phyloP scores from a whole-genome alignment of 805 yeast species.

The Soucietia sequanensis region DNA sequence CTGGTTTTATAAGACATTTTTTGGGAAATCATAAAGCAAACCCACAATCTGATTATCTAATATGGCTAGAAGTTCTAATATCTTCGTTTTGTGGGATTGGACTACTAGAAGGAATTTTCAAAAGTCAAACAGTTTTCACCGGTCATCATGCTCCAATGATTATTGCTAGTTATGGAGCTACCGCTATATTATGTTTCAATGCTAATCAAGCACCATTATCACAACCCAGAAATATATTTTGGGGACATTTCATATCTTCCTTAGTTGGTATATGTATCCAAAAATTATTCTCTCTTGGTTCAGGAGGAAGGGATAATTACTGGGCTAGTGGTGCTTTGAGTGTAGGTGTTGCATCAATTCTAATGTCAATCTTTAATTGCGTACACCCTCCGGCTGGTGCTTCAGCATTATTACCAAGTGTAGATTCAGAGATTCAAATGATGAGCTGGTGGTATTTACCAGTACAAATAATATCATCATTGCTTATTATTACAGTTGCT shows the following conservation, averaged over 20 bases:
- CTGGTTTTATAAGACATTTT: constrained; percentile 31
- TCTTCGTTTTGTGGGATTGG: constrained; percentile 48
- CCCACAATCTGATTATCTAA: constrained; percentile 34
- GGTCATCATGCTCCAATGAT: constrained; percentile 45
- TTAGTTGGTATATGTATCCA: constrained; percentile 53
- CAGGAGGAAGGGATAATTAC: constrained; percentile 43
- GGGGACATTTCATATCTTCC: constrained; percentile 56
- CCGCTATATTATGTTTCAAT: constrained; percentile 59
- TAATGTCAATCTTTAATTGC: constrained; percentile 52
- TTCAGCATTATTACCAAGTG: constrained; percentile 56
- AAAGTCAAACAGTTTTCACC: constrained; percentile 35
- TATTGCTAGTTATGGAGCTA: constrained; percentile 61
- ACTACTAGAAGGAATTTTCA: constrained; percentile 47
- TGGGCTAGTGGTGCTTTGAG: constrained; percentile 61
- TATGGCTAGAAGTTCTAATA: constrained; percentile 48
- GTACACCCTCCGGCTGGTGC: constrained; percentile 78
- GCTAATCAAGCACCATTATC: constrained; percentile 56
- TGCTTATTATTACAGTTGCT: constrained; percentile 50
- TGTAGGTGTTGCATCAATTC: constrained; percentile 52
- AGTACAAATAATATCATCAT: constrained; percentile 47
- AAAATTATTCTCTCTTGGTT: constrained; percentile 50
- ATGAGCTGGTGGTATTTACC: constrained; percentile 71
- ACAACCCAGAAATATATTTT: constrained; percentile 59
- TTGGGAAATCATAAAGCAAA: constrained; percentile 36
- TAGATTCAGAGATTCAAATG: constrained; percentile 42